These are phyloP conservation scores for Penicillium macrosclerotiorum DNA, from an alignment of 495 filamentous ascomycete genomes.

Conservation along the genomic window DNA sequence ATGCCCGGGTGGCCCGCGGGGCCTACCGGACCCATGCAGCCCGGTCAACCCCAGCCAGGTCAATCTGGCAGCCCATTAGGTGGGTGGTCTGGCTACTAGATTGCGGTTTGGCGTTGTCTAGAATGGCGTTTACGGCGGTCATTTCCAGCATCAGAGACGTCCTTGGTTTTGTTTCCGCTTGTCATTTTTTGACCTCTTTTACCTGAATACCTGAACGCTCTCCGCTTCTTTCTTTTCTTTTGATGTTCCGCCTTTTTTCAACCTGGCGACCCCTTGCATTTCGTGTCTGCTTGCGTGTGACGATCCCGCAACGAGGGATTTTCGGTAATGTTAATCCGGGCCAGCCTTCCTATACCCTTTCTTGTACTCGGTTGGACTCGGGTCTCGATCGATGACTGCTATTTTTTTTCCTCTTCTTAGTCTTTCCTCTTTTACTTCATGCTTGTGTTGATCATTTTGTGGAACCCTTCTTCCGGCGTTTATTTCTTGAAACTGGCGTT, in stretches of 20 bases:
- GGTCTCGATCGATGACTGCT: conserved; percentile 11
- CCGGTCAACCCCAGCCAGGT: conserved; percentile 43
- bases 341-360: conserved; percentile 48
- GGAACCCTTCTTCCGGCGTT: conserved; percentile 15
- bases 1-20: conserved; percentile 43
- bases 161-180: conserved; percentile 16
- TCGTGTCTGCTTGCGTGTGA: conserved; percentile 26
- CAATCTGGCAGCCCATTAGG: conserved; percentile 44
- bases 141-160: conserved; percentile 15
- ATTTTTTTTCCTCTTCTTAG: conserved; percentile 12
- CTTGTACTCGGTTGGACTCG: conserved; percentile 35
- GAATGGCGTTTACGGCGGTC: conserved; percentile 25
- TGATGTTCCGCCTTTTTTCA: conserved; percentile 12
- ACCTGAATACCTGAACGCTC: not conserved
- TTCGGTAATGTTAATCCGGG: conserved; percentile 39
- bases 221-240: conserved; percentile 19
- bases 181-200: no score
- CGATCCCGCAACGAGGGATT: conserved; percentile 25
- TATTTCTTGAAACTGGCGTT: conserved; percentile 11
- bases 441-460: conserved; percentile 14
- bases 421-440: not conserved
- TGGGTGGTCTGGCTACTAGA: conserved; percentile 45
- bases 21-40: conserved; percentile 39
- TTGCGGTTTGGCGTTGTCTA: conserved; percentile 27
- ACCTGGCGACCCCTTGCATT: conserved; percentile 22